Conservation (phyloP, 2,329 filamentous ascomycete genomes). For the Ophiosphaerella herpotricha region DNA sequence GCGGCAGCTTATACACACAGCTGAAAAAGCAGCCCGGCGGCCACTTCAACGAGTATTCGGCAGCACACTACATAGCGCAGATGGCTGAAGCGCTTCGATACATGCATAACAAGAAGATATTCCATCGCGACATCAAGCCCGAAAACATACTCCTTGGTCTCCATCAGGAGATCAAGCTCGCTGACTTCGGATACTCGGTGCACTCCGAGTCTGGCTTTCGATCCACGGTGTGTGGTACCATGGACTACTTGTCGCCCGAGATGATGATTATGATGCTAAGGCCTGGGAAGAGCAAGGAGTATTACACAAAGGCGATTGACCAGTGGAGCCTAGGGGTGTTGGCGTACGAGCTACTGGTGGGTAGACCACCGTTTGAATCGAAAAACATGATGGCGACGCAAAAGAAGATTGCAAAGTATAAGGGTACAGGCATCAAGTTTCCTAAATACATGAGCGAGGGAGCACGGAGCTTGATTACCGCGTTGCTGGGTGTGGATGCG, state of each 20-base stretch:
- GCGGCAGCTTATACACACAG: constrained; percentile 81
- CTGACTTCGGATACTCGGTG: constrained; percentile 95
- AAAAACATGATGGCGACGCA: constrained; percentile 82
- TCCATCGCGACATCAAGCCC: constrained; percentile 89
- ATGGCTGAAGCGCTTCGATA: constrained; percentile 84
- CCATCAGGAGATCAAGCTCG: constrained; percentile 95
- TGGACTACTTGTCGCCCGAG: constrained; percentile 93
- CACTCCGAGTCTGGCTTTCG: constrained; percentile 89
- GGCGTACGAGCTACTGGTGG: constrained; percentile 90
- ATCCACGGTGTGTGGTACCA: constrained; percentile 89
- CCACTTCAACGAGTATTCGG: constrained; percentile 78
- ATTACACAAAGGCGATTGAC: constrained; percentile 89
- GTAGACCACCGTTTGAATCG: constrained; percentile 92
- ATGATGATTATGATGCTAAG: constrained; percentile 64
- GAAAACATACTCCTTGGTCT: constrained; percentile 95
- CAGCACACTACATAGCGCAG: constrained; percentile 80
- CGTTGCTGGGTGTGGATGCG: constrained; percentile 64
- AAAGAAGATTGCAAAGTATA: constrained; percentile 68
- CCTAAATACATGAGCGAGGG: constrained; percentile 84
- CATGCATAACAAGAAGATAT: constrained; percentile 90
- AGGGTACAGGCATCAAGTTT: constrained; percentile 82
- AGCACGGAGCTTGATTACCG: constrained; percentile 76
- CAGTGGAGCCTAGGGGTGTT: constrained; percentile 92
- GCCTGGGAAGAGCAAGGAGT: constrained; percentile 70
- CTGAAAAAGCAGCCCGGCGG: constrained; percentile 75